Evolutionary conservation across 352 stramenopile species (phyloP).

Genomic region (Phytophthora uliginosa): DNA sequence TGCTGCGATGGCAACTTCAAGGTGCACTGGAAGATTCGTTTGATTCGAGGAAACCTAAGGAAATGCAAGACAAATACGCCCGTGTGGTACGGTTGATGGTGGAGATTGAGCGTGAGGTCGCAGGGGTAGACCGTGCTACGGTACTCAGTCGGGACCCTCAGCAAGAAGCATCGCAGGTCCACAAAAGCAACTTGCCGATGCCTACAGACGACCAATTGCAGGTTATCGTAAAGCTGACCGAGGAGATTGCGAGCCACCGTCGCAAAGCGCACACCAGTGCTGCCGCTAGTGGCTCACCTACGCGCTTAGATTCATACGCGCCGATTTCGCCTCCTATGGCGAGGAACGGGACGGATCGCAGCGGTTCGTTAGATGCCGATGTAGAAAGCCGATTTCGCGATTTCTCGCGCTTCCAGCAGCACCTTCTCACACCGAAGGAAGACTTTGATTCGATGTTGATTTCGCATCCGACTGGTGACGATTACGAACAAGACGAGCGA

Average conservation of each 20-base stretch:
- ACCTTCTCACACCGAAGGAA: constrained; percentile 83
- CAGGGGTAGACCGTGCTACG: constrained; percentile 70
- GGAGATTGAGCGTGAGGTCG: constrained; percentile 88
- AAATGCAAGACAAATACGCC: constrained; percentile 91
- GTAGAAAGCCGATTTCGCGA: constrained; percentile 82
- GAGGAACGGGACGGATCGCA: constrained; percentile 25
- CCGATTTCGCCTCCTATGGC: constrained; percentile 48
- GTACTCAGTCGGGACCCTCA: constrained; percentile 67
- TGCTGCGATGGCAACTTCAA: constrained; percentile 91
- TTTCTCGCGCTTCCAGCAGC: constrained; percentile 90
- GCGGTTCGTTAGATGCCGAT: constrained; percentile 49
- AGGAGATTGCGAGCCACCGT: constrained; percentile 82
- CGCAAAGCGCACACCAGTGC: constrained; percentile 52
- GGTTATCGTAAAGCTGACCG: constrained; percentile 81
- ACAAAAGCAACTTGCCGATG: constrained; percentile 79
- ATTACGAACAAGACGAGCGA: constrained; percentile 57
- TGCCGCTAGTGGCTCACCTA: constrained; percentile 25
- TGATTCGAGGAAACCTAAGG: constrained; percentile 76
- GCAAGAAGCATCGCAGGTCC: constrained; percentile 37
- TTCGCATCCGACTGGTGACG: constrained; percentile 38
- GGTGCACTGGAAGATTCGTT: constrained; percentile 88
- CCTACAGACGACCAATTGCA: constrained; percentile 88
- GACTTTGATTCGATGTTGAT: constrained; percentile 63
- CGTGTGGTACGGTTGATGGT: constrained; percentile 88
- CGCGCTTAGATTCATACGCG: constrained; percentile 40